Percentiles rank a stretch among this genome's conserved stretches.
These are phyloP conservation scores for Puccinia horiana DNA, from an alignment of 1,284 basidiomycete species.

Conservation along the genomic window DNA sequence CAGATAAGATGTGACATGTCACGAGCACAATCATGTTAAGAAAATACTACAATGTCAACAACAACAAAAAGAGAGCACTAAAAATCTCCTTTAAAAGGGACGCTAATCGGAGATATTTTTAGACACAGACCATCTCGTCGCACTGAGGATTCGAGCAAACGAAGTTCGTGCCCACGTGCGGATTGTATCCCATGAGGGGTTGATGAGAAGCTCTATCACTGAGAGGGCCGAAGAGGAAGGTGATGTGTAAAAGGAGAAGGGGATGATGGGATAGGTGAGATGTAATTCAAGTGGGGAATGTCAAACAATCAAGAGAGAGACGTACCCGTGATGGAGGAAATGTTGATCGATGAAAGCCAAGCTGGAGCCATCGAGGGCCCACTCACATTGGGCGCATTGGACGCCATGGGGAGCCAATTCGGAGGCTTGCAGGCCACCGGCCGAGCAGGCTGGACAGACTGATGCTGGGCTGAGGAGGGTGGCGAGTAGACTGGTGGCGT, in stretches of 20 bases:
- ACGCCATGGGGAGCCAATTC: constrained; percentile 1
- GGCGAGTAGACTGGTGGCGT: background rate
- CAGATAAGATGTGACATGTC: no score
- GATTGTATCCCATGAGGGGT: constrained; percentile 24
- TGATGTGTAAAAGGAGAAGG: background rate
- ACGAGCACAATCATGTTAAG: no score
- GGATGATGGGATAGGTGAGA: background rate
- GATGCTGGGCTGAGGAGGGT: background rate
- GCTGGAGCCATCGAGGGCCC: background rate
- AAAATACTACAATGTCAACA: background rate
- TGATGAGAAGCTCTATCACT: constrained; percentile 22
- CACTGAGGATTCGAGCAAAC: constrained; percentile 32
- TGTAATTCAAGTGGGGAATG: background rate
- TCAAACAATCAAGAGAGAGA: background rate
- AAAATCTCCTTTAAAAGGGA: background rate
- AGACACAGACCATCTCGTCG: constrained; percentile 36
- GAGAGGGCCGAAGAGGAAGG: no score
- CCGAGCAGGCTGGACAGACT: constrained; percentile 19
- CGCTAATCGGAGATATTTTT: background rate
- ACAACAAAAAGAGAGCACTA: background rate
- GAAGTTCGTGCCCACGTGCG: constrained; percentile 28
- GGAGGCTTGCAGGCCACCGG: background rate
- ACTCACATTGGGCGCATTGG: background rate
- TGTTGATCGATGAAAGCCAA: constrained; percentile 16
- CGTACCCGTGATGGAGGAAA: constrained; percentile 36